Base-by-base conservation (phyloP, 2,329 filamentous ascomycete genomes). In the Gnomoniopsis sp. region DNA sequence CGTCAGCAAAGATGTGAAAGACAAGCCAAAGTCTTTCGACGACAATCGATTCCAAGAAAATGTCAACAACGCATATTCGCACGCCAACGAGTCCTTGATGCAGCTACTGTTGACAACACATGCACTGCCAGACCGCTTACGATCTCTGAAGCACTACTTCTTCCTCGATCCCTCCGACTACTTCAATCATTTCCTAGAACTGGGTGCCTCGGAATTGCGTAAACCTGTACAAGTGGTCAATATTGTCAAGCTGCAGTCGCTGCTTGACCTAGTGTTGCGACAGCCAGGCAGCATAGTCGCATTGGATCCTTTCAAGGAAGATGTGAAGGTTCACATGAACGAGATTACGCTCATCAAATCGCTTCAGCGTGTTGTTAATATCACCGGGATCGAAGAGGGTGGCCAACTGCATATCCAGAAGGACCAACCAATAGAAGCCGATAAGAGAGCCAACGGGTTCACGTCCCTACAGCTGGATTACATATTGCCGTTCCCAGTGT, bases 91-190 rank as follows among this genome's bases (percentile, higher is more conserved):
- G 59, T 96, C 93, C 8, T 81, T 99, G 22, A 87, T 99, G 75
- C 89, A 92, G 61, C 82, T 99, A 0, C 86, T 99, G 2, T 81
- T 99, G 44, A 98, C 93, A 0, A 95, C 95, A 7, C 95, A 99
- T 70, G 90, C 90, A 14, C 83, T 99, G 6, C 93, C 93, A 0
- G 89, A 90, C 30, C 86, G 95, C 41, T 81, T 99, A 58, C 86
- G 89, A 49, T 98, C 93, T 15, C 79, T 99, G 43, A 99, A 99
- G 72, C 95, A 99, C 74, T 99, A 99, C 77, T 99, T 98, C 79
- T 99, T 99, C 79, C 87, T 99, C 62, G 93, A 98, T 67, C 89
- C 93, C 10, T 97, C 95, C 36, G 95, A 99, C 72, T 99, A 96
- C 77, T 98, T 99, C 74, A 92, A 92, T 2, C 96, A 98, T 74